These are phyloP conservation scores for Chaetomium cochliodes DNA, from an alignment of 495 filamentous ascomycete species.

Conservation along the genomic window DNA sequence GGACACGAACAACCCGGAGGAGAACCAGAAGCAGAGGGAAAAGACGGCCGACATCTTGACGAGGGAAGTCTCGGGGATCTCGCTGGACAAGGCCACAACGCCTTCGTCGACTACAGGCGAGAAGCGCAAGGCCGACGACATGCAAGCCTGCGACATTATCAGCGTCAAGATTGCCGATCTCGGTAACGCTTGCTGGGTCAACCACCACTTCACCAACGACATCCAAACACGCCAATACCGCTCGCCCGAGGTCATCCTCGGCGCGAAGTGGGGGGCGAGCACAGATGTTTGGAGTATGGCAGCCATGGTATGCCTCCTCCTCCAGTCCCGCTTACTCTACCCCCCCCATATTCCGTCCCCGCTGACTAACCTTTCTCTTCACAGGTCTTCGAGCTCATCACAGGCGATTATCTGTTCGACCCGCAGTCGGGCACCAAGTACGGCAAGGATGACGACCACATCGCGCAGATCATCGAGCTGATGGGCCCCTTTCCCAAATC, in stretches of 20 bases:
- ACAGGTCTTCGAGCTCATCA: conserved; percentile 97
- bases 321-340: background rate
- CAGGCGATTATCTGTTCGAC: conserved; percentile 98
- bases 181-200: conserved; percentile 97
- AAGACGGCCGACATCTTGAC: conserved; percentile 91
- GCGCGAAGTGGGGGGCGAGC: conserved; percentile 96
- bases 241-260: conserved; percentile 94
- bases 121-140: conserved; percentile 53
- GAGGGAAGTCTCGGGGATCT: conserved; percentile 91
- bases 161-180: conserved; percentile 99
- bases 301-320: conserved; percentile 70
- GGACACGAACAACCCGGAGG: conserved; percentile 56
- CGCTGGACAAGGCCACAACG: conserved; percentile 70
- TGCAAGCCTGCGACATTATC: conserved; percentile 67
- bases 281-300: conserved; percentile 99
- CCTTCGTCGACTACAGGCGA: conserved; percentile 43
- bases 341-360: background rate
- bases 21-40: conserved; percentile 83
- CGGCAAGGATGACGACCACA: conserved; percentile 99
- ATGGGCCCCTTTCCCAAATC: conserved; percentile 91
- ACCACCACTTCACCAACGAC: conserved; percentile 98
- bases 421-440: conserved; percentile 99
- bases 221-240: conserved; percentile 98
- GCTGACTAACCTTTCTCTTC: conserved; percentile 2
- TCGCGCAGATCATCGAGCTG: conserved; percentile 97